These are phyloP conservation scores for Staphylotrichum tortipilum DNA, from an alignment of 495 filamentous ascomycete genomes.

Conservation along the genomic window DNA sequence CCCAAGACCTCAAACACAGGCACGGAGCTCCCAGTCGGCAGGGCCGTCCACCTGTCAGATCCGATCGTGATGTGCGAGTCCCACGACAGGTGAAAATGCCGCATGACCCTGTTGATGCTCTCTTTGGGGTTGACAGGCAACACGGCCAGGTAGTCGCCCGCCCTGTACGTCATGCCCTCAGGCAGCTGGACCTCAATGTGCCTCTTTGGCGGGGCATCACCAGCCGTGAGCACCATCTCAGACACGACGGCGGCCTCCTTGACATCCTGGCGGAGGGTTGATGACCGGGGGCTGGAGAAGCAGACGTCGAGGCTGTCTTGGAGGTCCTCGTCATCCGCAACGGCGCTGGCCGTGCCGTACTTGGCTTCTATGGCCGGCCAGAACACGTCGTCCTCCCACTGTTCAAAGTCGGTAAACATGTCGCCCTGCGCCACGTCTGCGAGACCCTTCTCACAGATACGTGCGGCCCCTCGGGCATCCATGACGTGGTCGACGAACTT, in stretches of 20 bases:
- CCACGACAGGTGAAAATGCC: constrained; percentile 48
- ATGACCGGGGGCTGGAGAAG: constrained; percentile 50
- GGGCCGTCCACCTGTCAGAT: constrained; percentile 38
- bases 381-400: constrained; percentile 55
- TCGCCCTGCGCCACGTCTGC: constrained; percentile 55
- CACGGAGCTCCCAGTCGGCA: constrained; percentile 52
- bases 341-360: constrained; percentile 29
- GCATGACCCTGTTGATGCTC: constrained; percentile 46
- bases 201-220: constrained; percentile 51
- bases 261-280: constrained; percentile 58
- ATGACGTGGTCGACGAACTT: constrained; percentile 51
- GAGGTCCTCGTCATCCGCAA: constrained; percentile 6
- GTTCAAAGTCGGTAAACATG: constrained; percentile 64
- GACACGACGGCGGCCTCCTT: constrained; percentile 52
- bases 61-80: constrained; percentile 47
- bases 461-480: constrained; percentile 36
- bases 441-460: constrained; percentile 48
- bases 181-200: constrained; percentile 61
- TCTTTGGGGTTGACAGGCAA: constrained; percentile 58
- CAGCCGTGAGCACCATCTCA: constrained; percentile 45
- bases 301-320: constrained; percentile 42
- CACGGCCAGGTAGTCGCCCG: constrained; percentile 70
- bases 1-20: constrained; percentile 54
- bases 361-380: constrained; percentile 56
- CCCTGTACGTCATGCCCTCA: constrained; percentile 53